Base-by-base conservation (phyloP, 371 early-diverging fungal species). In the Rhizomucor pusillus region DNA sequence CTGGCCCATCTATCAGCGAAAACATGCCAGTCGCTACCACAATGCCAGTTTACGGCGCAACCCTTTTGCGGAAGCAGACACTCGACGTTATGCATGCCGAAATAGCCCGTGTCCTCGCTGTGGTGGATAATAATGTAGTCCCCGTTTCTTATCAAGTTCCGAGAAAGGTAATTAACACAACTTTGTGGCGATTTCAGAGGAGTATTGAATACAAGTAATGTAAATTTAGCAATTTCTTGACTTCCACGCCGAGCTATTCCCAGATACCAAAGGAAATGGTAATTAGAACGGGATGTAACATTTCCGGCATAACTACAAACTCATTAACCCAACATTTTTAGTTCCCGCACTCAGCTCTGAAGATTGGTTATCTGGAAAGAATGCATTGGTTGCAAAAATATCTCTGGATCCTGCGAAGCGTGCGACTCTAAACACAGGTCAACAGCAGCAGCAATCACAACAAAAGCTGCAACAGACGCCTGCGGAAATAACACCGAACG, bases 61-160 rank as follows among this genome's bases (percentile, higher is more conserved):
- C 84, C 0, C 67, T 92, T 22, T 50, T 87, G 5, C 90, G 89
- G 14, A 94, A 94, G 60, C 61, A 63, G n/a, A 57, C 69, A 2
- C 45, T 92, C 57, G 68, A 86, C 59, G 90, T 91, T 7, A 91
- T 91, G 90, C 73, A 75, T 35, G 80, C 89, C 24, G 92, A 94
- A 65, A 67, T 92, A 43, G 83, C 75, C 5, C 80, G 92, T 14
- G 47, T 90, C 9, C 53, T 89, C 33, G 65, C 75, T 19, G 72
- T 87, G 2, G 67, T 78, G 1, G 65, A 72, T 12, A 83, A 75
- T 53, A 63, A 68, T 5, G 65, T 92, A 5, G 65, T 90, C 47
- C 92, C 91, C 0, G 69, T 92, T 13, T 72, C 79, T 1, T 82
- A 75, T 43, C 65, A 71, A 18, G 82, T 90, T 0, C 92, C 91